These are phyloP conservation scores for Irpex sp. DNA, from an alignment of 1,284 basidiomycete species.

Conservation along the genomic window DNA sequence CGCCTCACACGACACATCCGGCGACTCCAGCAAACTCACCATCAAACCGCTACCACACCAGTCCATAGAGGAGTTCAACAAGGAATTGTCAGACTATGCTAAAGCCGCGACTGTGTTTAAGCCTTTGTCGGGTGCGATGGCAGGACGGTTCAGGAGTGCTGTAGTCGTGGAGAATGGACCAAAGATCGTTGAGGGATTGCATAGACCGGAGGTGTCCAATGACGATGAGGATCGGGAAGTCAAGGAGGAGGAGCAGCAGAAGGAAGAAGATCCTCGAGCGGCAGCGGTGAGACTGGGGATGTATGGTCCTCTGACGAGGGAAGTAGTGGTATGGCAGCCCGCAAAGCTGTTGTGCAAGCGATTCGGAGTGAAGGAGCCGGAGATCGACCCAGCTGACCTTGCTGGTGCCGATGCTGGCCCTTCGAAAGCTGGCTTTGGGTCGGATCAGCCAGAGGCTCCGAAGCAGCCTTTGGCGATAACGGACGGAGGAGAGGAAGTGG, in stretches of 20 bases:
- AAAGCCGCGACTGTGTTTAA: slow-evolving; percentile 88
- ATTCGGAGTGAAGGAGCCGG: slow-evolving; percentile 87
- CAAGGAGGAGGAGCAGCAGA: slow-evolving; percentile 33
- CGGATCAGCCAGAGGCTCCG: neutral
- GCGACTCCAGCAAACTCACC: slow-evolving; percentile 11
- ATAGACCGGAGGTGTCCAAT: slow-evolving; percentile 46
- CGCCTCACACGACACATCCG: slow-evolving; percentile 30
- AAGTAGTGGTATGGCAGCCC: slow-evolving; percentile 73
- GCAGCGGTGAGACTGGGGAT: slow-evolving; percentile 81
- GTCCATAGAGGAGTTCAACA: slow-evolving; percentile 63
- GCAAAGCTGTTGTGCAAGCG: slow-evolving; percentile 84
- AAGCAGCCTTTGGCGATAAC: slow-evolving; percentile 17
- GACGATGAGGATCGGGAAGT: slow-evolving; percentile 27
- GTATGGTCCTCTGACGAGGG: slow-evolving; percentile 83
- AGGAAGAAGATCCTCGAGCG: slow-evolving; percentile 64
- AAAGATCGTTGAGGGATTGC: slow-evolving; percentile 68
- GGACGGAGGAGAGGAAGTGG: slow-evolving; percentile 14
- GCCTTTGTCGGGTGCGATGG: slow-evolving; percentile 90
- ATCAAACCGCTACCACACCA: slow-evolving; percentile 47
- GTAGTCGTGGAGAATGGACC: slow-evolving; percentile 58
- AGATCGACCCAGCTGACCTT: slow-evolving; percentile 28
- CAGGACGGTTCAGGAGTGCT: slow-evolving; percentile 83
- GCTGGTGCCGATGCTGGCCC: slow-evolving; percentile 13
- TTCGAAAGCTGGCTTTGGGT: neutral
- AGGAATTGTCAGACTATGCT: slow-evolving; percentile 83